Percentiles rank a stretch among this genome's conserved stretches.
Evolutionary conservation across 148 eudicot species (phyloP).

Genomic region (Rhododendron henanense): DNA sequence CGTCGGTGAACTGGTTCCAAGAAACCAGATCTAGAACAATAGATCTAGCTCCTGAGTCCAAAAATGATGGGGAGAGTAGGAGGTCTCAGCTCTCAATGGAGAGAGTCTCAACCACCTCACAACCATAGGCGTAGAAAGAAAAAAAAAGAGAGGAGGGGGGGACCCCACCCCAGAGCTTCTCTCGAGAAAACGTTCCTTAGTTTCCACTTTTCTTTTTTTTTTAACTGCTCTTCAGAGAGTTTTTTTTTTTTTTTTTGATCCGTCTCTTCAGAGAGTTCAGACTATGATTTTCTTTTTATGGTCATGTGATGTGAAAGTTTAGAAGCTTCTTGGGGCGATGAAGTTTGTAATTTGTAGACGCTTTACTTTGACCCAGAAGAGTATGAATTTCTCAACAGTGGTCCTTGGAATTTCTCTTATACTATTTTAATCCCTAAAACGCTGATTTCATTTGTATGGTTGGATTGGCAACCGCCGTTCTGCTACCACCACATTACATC

Average conservation of each 20-base stretch:
- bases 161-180: too few species aligned
- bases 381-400: neutral
- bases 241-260: too few species aligned
- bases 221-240: neutral
- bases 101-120: too few species aligned
- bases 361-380: neutral
- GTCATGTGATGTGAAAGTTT: neutral
- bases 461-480: neutral
- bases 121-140: too few species aligned
- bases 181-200: neutral
- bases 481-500: neutral
- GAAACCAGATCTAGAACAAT: too few species aligned
- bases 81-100: too few species aligned
- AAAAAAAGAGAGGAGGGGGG: too few species aligned
- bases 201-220: neutral
- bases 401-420: neutral
- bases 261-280: too few species aligned
- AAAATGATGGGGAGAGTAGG: too few species aligned
- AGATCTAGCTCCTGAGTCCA: too few species aligned
- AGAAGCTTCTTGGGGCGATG: neutral
- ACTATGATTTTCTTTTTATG: neutral
- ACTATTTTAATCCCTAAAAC: neutral
- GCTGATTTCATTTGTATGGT: neutral
- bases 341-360: neutral
- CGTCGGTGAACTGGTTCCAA: too few species aligned